Evolutionary conservation across 2,329 filamentous ascomycete species (phyloP).

Genomic region (Fonsecaea nubica): DNA sequence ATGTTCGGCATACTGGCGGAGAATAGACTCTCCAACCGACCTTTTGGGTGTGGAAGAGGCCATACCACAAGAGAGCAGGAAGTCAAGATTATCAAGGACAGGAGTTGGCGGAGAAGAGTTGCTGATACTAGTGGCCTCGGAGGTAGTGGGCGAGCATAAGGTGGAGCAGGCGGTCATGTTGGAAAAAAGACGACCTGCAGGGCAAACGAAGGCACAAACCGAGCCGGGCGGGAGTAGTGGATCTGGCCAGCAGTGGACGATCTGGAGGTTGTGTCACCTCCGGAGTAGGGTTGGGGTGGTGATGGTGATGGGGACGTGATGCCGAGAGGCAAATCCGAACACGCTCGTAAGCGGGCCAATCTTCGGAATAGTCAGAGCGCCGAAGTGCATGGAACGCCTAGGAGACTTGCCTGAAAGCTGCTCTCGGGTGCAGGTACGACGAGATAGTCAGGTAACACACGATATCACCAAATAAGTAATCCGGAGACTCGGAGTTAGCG

Average conservation of each 20-base stretch:
- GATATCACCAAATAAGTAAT: conserved; percentile 17
- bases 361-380: conserved; percentile 22
- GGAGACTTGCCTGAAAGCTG: not conserved
- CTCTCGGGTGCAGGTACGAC: not conserved
- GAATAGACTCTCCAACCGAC: conserved; percentile 47
- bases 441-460: not conserved
- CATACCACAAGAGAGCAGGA: conserved; percentile 39
- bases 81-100: conserved; percentile 41
- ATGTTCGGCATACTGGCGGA: conserved; percentile 53
- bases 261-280: not conserved
- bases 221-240: conserved; percentile 18
- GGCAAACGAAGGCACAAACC: conserved; percentile 17
- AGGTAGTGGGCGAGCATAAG: conserved; percentile 39
- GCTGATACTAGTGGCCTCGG: conserved; percentile 33
- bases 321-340: conserved; percentile 1
- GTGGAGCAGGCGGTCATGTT: conserved; percentile 31
- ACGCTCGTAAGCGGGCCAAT: conserved; percentile 19
- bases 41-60: conserved; percentile 37
- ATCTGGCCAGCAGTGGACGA: conserved; percentile 1
- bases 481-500: conserved; percentile 17
- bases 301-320: not conserved
- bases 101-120: conserved; percentile 37
- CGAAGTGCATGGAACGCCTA: conserved; percentile 3
- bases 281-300: conserved; percentile 1
- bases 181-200: conserved; percentile 6